Evolutionary conservation across 2,329 filamentous ascomycete genomes (phyloP), one percentile per base, ranked within the genome.

Genomic region (Pezicula radicicola): DNA sequence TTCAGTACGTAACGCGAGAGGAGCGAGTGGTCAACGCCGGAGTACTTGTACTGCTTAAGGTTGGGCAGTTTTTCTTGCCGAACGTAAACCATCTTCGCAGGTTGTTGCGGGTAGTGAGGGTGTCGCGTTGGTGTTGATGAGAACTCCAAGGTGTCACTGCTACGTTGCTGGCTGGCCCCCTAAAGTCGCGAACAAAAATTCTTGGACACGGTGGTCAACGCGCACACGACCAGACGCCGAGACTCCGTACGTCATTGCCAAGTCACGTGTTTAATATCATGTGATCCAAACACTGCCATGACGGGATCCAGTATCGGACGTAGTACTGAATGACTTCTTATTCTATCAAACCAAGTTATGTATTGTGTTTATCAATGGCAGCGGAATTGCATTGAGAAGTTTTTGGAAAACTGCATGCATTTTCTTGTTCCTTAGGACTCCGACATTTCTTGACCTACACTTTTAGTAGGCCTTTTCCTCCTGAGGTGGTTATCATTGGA

Each of bases 41-140:
- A 90, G 79, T 99, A 99, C 74, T 96, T 94, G 84, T 99, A 99
- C 72, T 92, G 82, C 72, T 89, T 89, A 63, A 99, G 84, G 69
- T 89, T 90, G 37, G 88, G 85, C 57, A 99, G 86, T 74, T 90
- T 86, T 66, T 92, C 85, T 73, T 96, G 89, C 60, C 94, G 90
- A 55, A 99, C 91, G 79, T 97, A 97, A 56, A 94, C 92, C 91
- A 97, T 97, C 50, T 64, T 77, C 60, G 50, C 55, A 55, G 51
- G 47, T 28, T n/a, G 15, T 33, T n/a, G 10, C 18, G 13, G 6
- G 39, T 18, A 21, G 27, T 44, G 39, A 46, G 25, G 30, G n/a
- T 45, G 40, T 30, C 12, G n/a, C 10, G n/a, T 16, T 21, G 33
- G 25, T n/a, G 43, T 30, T 45, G 48, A 21, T 19, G 48, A 37